Conservation (phyloP, 2,329 filamentous ascomycete species). For the Pseudogymnoascus sp. region DNA sequence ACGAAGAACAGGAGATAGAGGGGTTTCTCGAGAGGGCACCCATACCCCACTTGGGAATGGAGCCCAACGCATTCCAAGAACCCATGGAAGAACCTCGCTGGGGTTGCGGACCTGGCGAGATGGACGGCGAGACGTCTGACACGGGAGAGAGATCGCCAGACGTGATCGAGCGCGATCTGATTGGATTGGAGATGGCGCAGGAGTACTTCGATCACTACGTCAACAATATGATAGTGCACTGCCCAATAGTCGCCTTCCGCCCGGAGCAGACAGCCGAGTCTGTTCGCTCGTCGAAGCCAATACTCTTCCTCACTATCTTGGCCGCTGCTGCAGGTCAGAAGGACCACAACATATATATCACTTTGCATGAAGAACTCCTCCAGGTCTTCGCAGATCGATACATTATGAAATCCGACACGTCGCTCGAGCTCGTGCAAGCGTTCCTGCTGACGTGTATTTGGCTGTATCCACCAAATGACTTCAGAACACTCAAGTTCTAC, state of each 20-base stretch:
- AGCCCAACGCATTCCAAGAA: not conserved
- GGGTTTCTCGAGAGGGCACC: not conserved
- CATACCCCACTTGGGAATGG: not conserved
- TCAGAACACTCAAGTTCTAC: conserved; percentile 38
- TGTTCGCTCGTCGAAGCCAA: conserved; percentile 50
- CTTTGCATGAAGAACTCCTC: conserved; percentile 39
- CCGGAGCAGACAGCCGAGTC: conserved; percentile 43
- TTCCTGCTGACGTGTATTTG: conserved; percentile 40
- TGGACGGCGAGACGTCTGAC: not conserved
- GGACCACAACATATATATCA: conserved; percentile 32
- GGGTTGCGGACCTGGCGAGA: conserved; percentile 15
- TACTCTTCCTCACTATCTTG: conserved; percentile 63
- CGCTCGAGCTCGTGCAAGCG: conserved; percentile 42
- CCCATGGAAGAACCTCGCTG: not conserved
- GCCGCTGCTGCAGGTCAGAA: conserved; percentile 53
- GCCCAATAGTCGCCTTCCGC: conserved; percentile 54
- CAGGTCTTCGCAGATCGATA: conserved; percentile 38
- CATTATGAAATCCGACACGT: conserved; percentile 41
- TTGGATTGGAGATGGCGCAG: conserved; percentile 47
- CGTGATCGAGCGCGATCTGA: conserved; percentile 49
- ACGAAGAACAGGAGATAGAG: not conserved
- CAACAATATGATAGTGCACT: conserved; percentile 48
- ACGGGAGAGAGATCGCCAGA: conserved; percentile 19
- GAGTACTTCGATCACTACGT: conserved; percentile 51
- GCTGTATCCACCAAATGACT: conserved; percentile 40